These are phyloP conservation scores for Curvularia hawaiiensis DNA, from an alignment of 2,329 filamentous ascomycete species.

Conservation along the genomic window DNA sequence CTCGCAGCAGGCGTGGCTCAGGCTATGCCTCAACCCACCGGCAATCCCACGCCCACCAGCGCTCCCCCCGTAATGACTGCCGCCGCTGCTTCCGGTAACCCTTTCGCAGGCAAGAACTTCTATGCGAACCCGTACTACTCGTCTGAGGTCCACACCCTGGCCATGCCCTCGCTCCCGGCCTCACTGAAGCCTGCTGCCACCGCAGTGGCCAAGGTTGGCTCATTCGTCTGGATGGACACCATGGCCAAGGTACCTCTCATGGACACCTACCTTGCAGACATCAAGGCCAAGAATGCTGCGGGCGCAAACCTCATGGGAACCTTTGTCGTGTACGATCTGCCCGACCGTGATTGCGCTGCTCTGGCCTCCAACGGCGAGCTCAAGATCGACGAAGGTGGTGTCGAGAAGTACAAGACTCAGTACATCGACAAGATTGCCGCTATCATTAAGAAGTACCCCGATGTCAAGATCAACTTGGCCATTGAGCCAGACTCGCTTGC, in stretches of 20 bases:
- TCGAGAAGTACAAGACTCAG: constrained; percentile 55
- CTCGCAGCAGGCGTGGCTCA: constrained; percentile 30
- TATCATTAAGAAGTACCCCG: constrained; percentile 60
- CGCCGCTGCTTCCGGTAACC: constrained; percentile 51
- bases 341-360: constrained; percentile 67
- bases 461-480: constrained; percentile 57
- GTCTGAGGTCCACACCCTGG: constrained; percentile 58
- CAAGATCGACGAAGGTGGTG: constrained; percentile 58
- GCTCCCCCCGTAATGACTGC: constrained; percentile 22
- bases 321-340: constrained; percentile 68
- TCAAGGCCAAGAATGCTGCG: constrained; percentile 53
- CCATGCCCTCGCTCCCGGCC: constrained; percentile 65
- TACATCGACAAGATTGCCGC: constrained; percentile 62
- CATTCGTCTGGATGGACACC: constrained; percentile 61
- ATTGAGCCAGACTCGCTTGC: constrained; percentile 57
- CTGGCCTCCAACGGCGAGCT: constrained; percentile 68
- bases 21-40: constrained; percentile 30
- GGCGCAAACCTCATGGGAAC: constrained; percentile 57
- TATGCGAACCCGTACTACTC: constrained; percentile 61
- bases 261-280: constrained; percentile 55
- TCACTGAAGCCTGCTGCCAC: constrained; percentile 58
- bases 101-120: constrained; percentile 56
- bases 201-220: constrained; percentile 56
- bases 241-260: constrained; percentile 56
- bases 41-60: constrained; percentile 12